These are phyloP conservation scores for Carpinus fangiana DNA, from an alignment of 306 rosid genomes.

Conservation along the genomic window DNA sequence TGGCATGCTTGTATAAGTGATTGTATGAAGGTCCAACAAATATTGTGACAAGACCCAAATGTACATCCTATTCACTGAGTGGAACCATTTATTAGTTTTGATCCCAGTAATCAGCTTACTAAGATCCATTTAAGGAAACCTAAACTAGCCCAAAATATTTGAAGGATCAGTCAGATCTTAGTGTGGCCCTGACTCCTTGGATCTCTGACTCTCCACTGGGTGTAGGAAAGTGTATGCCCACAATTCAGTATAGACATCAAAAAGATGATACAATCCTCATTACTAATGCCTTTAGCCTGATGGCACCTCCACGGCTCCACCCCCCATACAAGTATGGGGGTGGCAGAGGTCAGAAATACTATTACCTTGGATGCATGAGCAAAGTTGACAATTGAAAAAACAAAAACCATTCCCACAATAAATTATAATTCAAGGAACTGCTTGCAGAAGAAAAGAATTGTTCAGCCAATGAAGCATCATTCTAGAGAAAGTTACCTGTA, in stretches of 20 bases:
- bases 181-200: neutral
- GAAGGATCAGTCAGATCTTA: neutral
- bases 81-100: neutral
- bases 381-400: neutral
- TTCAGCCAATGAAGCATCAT: neutral
- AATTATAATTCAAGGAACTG: neutral
- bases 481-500: conserved; percentile 61
- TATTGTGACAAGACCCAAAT: neutral
- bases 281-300: neutral
- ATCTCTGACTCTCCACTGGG: neutral
- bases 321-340: neutral
- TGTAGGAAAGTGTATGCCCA: too few species aligned
- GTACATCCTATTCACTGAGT: neutral
- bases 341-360: neutral
- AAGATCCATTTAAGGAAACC: neutral
- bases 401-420: neutral
- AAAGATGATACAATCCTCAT: neutral
- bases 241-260: neutral
- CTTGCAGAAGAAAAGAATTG: neutral
- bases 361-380: neutral
- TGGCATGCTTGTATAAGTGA: neutral
- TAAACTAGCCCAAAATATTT: neutral
- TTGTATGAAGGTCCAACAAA: neutral
- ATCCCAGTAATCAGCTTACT: neutral
- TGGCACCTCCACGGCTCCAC: neutral